Percentiles rank a stretch among this genome's conserved stretches.
These are phyloP conservation scores for Cupressus sempervirens DNA, from an alignment of 75 land plant genomes.

Conservation along the genomic window DNA sequence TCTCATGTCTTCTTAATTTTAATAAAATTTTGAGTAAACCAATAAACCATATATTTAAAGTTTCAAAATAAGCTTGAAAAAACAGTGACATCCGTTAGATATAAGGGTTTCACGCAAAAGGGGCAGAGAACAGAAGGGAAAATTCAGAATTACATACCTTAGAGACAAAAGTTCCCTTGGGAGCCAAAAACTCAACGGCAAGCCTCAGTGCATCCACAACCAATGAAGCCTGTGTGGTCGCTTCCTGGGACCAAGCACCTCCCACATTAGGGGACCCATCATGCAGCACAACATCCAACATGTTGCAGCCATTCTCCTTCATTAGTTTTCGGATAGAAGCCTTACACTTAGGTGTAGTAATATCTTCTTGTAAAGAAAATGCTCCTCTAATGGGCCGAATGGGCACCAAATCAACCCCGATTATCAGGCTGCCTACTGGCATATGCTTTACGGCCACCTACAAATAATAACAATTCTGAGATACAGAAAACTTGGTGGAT, in stretches of 20 bases:
- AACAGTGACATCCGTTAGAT: neutral
- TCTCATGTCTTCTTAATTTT: neutral
- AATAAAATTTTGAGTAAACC: neutral
- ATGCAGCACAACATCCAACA: constrained; percentile 80
- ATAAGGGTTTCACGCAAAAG: neutral
- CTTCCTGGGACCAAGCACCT: constrained; percentile 88
- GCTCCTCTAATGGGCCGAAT: constrained; percentile 84
- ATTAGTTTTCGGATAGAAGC: constrained; percentile 47
- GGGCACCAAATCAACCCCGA: constrained; percentile 82
- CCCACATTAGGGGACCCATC: constrained; percentile 96
- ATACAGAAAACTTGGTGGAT: neutral
- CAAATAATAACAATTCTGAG: neutral
- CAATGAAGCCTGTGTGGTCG: constrained; percentile 71
- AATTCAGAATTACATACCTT: constrained; percentile 49
- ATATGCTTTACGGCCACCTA: constrained; percentile 56
- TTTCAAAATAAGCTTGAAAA: neutral
- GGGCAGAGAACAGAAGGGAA: neutral
- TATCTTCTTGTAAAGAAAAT: constrained; percentile 64
- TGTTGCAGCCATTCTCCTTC: constrained; percentile 43
- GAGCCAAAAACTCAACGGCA: constrained; percentile 73
- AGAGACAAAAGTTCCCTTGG: constrained; percentile 85
- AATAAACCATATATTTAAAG: neutral
- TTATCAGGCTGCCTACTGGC: constrained; percentile 73
- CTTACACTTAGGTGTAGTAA: constrained; percentile 72
- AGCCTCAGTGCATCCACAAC: constrained; percentile 83